phyloP scores from a whole-genome alignment of 2,329 filamentous ascomycete genomes.

The Monosporascus ibericus region DNA sequence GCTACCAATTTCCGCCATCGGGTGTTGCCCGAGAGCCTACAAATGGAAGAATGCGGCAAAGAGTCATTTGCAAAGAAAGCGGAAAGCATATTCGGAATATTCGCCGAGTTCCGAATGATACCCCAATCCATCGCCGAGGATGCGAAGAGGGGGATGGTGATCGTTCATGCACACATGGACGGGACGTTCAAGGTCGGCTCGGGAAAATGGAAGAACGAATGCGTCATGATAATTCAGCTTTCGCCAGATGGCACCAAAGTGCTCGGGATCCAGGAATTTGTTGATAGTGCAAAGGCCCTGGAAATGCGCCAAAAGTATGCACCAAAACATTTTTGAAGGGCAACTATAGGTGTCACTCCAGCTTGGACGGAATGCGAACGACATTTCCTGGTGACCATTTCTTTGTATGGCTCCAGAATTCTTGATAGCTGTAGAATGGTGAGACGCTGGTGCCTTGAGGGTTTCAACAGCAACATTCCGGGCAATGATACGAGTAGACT shows the following conservation, averaged over 20 bases:
- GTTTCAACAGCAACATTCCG: no score
- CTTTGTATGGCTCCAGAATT: no score
- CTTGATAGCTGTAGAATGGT: no score
- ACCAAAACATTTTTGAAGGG: constrained; percentile 21
- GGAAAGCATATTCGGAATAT: constrained; percentile 33
- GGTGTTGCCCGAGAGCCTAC: constrained; percentile 33
- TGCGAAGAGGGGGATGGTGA: constrained; percentile 25
- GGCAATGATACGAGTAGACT: no score
- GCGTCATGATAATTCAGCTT: constrained; percentile 25
- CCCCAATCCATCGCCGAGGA: constrained; percentile 29
- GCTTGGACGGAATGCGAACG: no score
- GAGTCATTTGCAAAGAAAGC: constrained; percentile 33
- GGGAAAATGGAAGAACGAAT: constrained; percentile 26
- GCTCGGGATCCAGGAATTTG: constrained; percentile 30
- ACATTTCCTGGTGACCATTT: no score
- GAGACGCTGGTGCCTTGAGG: no score
- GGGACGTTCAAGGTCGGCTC: constrained; percentile 18
- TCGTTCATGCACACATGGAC: constrained; percentile 31
- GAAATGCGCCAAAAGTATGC: constrained; percentile 27
- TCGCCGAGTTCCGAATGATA: constrained; percentile 33
- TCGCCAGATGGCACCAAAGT: constrained; percentile 21
- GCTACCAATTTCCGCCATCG: constrained; percentile 32
- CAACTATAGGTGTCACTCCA: background rate
- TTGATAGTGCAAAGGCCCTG: constrained; percentile 34
- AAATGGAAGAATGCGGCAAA: constrained; percentile 28